These are phyloP conservation scores for Halophytophthora batemanensis DNA, from an alignment of 352 stramenopile genomes.

Conservation along the genomic window DNA sequence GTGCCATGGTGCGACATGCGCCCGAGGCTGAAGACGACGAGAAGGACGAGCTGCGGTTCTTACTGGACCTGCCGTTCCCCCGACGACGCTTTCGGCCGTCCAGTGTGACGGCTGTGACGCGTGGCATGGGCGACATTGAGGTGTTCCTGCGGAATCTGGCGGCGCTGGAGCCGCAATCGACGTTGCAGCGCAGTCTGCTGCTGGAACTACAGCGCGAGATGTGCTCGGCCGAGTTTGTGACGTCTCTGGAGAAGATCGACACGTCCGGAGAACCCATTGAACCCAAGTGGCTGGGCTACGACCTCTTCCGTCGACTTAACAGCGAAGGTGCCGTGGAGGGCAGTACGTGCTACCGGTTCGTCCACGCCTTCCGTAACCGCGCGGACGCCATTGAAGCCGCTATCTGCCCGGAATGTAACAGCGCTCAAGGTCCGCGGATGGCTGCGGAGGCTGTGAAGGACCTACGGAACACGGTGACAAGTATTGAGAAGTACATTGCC, in stretches of 20 bases:
- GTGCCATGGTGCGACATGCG: slow-evolving; percentile 36
- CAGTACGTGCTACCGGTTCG: slow-evolving; percentile 74
- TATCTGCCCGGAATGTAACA: slow-evolving; percentile 48
- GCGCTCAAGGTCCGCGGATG: slow-evolving; percentile 47
- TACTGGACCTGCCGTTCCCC: slow-evolving; percentile 75
- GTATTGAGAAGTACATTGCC: slow-evolving; percentile 74
- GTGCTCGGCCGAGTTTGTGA: slow-evolving; percentile 74
- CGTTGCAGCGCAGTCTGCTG: slow-evolving; percentile 54
- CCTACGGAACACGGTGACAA: slow-evolving; percentile 62
- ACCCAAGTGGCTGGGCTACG: slow-evolving; percentile 76
- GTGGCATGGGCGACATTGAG: slow-evolving; percentile 63
- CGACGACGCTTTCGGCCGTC: slow-evolving; percentile 49
- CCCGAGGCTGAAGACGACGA: slow-evolving; percentile 34
- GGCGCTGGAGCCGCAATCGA: slow-evolving; percentile 55
- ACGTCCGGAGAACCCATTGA: slow-evolving; percentile 57
- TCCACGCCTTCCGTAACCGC: slow-evolving; percentile 72
- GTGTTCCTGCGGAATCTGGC: slow-evolving; percentile 72
- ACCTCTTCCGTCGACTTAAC: slow-evolving; percentile 73
- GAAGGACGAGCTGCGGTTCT: slow-evolving; percentile 62
- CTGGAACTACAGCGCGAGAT: slow-evolving; percentile 68
- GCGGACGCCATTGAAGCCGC: slow-evolving; percentile 63
- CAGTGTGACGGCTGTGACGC: slow-evolving; percentile 38
- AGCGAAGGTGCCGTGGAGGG: slow-evolving; percentile 60
- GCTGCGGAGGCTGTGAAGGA: slow-evolving; percentile 59
- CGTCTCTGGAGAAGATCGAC: slow-evolving; percentile 73